Evolutionary conservation across 768 basidiomycete species (phyloP), one percentile per base, ranked within the genome.

Genomic region (Pholiota conissans): DNA sequence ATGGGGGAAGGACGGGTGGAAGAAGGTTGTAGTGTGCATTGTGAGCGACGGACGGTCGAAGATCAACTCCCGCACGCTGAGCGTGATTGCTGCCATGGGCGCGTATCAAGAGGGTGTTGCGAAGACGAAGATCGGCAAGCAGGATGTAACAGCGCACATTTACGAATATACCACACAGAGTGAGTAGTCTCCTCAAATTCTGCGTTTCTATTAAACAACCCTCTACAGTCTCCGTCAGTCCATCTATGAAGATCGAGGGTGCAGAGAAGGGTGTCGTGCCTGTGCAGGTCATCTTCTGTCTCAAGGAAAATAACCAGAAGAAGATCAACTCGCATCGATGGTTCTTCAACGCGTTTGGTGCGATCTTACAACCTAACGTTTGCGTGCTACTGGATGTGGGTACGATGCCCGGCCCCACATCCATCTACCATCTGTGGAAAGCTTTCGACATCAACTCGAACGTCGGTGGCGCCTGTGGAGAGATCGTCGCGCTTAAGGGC

Each of bases 1-100:
- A 3, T 98, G 96, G 96, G 95, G 95, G 0, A 90, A 90, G 69
- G 95, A 97, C 0, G 94, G 94, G 1, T 98, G 96, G 96, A 95
- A 98, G 79, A 98, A 97, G 80, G 92, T 96, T 30, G 95, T 95
- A 7, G 89, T 96, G 9, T 94, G 91, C 66, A 87, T 95, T 63
- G 93, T 96, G 7, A 90, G 89, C 39, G 93, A 95, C 70, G 94
- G 93, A 0, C 81, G 93, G 28, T 68, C 74, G 61, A 93, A 94
- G 81, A 90, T 96, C 72, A 93, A 94, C 68, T 81, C 88, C 40
- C 75, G 92, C 59, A 91, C 90, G 14, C 71, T 94, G 65, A 89
- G 86, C 61, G 91, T 95, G 30, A 83, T 99, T 57, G 96, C 95
- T 11, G 86, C 94, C 3, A 89, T 98, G 84, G 96, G 96, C 6